Base-by-base conservation (phyloP, 306 rosid genomes). In the Macrotyloma uniflorum region DNA sequence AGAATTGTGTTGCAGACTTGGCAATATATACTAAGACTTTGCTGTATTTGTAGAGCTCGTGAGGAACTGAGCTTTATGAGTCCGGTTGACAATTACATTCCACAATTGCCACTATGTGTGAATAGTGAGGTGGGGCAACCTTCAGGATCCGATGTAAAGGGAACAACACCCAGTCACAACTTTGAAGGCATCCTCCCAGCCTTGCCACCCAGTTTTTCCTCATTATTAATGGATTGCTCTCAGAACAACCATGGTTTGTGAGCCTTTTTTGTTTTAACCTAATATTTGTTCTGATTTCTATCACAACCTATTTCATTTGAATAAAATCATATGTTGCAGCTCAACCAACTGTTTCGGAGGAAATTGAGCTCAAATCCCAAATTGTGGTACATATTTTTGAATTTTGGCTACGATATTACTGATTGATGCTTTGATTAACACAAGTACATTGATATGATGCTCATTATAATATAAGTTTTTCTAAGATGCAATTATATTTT, bases 171-270 rank as follows among this genome's bases (percentile, higher is more conserved):
- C 11, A 30, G 16, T 75, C 82, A 43, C 36, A 81, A 86, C 35
- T 63, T 83, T 30, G 90, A 87, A 47, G 78, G 77, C 78, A 33
- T 76, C 49, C 74, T 84, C 81, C 86, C 87, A 42, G 83, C 88
- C 74, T 85, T 92, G 73, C 98, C 97, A 70, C 98, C 96, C 77
- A 90, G 96, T 86, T 95, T 95, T 84, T 76, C 92, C 80, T 38
- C 92, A 68, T 83, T 89, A 49, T 75, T 88, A 59, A 81, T 87
- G 66, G 88, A 82, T 72, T 86, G 86, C 62, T 79, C 87, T 32
- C 81, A 55, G 67, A 54, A 65, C 70, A 85, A 86, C 59, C 90
- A 82, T 62, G 90, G 98, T 92, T 67, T 43, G 86, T 32, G 47
- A 57, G 47, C 67, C 67, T 55, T 62, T n/a, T 68, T 18, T 19